phyloP scores from a whole-genome alignment of 208 protist genomes.

The Crithidia sp. region DNA sequence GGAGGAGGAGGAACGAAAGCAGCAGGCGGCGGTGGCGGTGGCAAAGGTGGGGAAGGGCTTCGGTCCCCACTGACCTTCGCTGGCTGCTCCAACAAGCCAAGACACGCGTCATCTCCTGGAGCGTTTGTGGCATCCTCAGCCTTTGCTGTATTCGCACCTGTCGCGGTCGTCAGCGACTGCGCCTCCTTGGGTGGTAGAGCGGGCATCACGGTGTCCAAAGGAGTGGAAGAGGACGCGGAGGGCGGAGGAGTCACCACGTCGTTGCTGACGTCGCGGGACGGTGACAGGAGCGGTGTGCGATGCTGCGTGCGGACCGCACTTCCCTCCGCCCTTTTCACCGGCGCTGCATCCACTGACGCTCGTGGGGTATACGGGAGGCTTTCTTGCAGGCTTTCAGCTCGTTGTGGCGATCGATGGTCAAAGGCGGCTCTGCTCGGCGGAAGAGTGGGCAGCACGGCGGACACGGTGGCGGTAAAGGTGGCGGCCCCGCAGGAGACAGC shows the following conservation, averaged over 20 bases:
- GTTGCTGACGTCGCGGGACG: neutral
- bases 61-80: too few relatives aligned
- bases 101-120: too few relatives aligned
- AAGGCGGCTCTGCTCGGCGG: neutral
- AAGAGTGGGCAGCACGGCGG: neutral
- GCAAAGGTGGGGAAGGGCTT: too few relatives aligned
- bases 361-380: neutral
- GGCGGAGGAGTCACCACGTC: neutral
- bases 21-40: neutral
- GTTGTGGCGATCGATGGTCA: neutral
- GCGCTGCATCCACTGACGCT: too few relatives aligned
- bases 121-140: too few relatives aligned
- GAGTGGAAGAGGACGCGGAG: too few relatives aligned
- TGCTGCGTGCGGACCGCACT: neutral
- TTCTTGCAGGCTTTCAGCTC: neutral
- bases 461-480: conserved; percentile 15
- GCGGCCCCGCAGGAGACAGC: neutral
- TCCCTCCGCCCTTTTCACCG: neutral
- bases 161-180: too few relatives aligned
- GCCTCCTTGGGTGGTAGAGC: too few relatives aligned
- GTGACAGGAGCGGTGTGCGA: conserved; percentile 4
- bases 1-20: neutral
- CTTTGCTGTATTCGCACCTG: too few relatives aligned
- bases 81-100: too few relatives aligned
- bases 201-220: too few relatives aligned